phyloP scores from a whole-genome alignment of 1,139 yeast genomes.

The Kluyveromyces marxianus region DNA sequence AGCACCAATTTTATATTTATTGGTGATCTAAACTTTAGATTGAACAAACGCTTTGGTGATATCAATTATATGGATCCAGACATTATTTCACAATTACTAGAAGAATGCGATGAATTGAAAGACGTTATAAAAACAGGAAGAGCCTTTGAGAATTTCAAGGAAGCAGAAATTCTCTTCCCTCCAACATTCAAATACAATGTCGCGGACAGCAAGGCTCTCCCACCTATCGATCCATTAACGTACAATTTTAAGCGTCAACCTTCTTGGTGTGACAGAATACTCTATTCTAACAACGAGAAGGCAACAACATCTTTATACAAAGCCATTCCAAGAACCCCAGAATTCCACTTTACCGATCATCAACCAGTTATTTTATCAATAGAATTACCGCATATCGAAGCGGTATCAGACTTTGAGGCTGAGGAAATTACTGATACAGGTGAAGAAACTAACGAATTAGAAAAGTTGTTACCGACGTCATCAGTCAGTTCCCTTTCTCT shows the following conservation, averaged over 20 bases:
- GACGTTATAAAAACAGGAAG: slow-evolving; percentile 38
- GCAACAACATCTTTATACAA: slow-evolving; percentile 15
- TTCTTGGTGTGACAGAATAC: slow-evolving; percentile 84
- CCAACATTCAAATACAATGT: slow-evolving; percentile 70
- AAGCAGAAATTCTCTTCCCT: slow-evolving; percentile 50
- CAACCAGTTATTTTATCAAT: slow-evolving; percentile 29
- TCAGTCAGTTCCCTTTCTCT: background rate
- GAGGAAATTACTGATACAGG: background rate
- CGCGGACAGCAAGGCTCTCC: slow-evolving; percentile 32
- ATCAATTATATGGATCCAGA: slow-evolving; percentile 14
- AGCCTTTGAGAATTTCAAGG: slow-evolving; percentile 56
- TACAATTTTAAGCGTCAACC: slow-evolving; percentile 59
- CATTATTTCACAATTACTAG: slow-evolving; percentile 13
- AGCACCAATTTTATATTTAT: slow-evolving; percentile 55
- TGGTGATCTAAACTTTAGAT: slow-evolving; percentile 82
- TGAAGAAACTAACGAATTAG: background rate
- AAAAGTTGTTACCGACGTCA: background rate
- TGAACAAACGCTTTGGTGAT: slow-evolving; percentile 11
- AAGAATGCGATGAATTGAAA: slow-evolving; percentile 52
- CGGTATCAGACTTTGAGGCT: background rate
- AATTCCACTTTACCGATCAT: slow-evolving; percentile 31
- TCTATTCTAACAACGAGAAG: slow-evolving; percentile 39
- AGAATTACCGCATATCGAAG: slow-evolving; percentile 13
- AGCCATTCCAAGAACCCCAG: slow-evolving; percentile 18
- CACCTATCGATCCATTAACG: slow-evolving; percentile 18